Percentiles rank a stretch among this genome's conserved stretches.
phyloP scores from a whole-genome alignment of 1,284 basidiomycete genomes.

The Lignosus rhinocerotis region DNA sequence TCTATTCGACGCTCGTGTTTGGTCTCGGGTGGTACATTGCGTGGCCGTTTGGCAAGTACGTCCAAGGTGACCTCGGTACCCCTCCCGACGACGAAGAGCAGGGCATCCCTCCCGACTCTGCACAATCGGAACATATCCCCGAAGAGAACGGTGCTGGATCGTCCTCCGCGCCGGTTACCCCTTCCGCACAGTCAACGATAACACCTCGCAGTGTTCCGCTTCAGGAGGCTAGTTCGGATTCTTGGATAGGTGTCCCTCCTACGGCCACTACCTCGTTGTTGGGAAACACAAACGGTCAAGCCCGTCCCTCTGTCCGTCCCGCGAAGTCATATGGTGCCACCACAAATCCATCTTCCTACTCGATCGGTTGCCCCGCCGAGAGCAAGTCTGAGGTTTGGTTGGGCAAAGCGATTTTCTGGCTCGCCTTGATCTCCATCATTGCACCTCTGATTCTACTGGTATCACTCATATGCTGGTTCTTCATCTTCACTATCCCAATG shows the following conservation, averaged over 20 bases:
- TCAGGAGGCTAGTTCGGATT: constrained; percentile 32
- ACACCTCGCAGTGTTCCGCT: constrained; percentile 28
- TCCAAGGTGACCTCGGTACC: constrained; percentile 77
- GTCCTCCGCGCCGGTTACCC: constrained; percentile 2
- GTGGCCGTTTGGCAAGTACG: constrained; percentile 99
- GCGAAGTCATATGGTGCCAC: constrained; percentile 70
- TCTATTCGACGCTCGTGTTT: constrained; percentile 86
- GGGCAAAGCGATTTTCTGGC: constrained; percentile 82
- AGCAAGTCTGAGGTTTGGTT: constrained; percentile 48
- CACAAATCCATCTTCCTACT: constrained; percentile 37
- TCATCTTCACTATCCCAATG: constrained; percentile 97
- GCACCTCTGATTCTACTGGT: constrained; percentile 88
- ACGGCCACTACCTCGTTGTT: constrained; percentile 41
- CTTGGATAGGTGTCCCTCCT: constrained; percentile 32
- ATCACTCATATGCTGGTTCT: constrained; percentile 89
- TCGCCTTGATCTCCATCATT: constrained; percentile 73
- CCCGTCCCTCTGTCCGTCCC: constrained; percentile 36
- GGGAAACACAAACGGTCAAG: constrained; percentile 16
- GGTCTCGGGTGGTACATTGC: constrained; percentile 95
- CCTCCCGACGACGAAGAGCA: constrained; percentile 46
- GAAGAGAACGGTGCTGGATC: constrained; percentile 7
- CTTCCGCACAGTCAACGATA: constrained; percentile 32
- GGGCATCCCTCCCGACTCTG: constrained; percentile 26
- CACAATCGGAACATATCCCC: constrained; percentile 7
- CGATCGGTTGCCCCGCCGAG: constrained; percentile 37